Conservation (phyloP, 2,329 filamentous ascomycete genomes). For the Epichloe brachyelytri region DNA sequence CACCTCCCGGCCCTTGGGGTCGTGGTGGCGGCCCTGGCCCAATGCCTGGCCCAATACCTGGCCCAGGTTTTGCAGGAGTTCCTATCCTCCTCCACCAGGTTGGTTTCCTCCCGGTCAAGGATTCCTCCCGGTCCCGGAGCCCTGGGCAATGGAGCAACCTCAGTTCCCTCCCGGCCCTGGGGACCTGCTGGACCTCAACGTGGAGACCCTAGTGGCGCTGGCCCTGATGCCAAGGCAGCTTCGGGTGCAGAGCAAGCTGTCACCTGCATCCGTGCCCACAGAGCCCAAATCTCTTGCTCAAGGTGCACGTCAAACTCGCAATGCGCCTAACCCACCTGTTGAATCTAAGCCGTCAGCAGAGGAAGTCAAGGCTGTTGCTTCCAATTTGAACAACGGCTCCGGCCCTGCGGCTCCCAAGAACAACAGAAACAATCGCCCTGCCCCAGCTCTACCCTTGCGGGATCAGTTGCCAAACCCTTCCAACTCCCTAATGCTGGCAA, state of each 20-base stretch:
- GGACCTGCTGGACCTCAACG: slow-evolving; percentile 39
- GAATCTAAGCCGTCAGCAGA: slow-evolving; percentile 53
- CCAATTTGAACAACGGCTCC: slow-evolving; percentile 25
- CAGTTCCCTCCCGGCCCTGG: slow-evolving; percentile 45
- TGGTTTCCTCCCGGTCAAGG: slow-evolving; percentile 72
- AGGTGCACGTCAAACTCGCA: slow-evolving; percentile 30
- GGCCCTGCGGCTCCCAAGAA: slow-evolving; percentile 23
- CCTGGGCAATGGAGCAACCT: slow-evolving; percentile 42
- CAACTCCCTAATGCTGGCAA: slow-evolving; percentile 18
- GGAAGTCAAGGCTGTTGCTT: slow-evolving; percentile 31
- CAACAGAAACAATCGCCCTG: slow-evolving; percentile 34
- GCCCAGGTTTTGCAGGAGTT: slow-evolving; percentile 53
- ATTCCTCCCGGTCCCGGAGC: slow-evolving; percentile 36
- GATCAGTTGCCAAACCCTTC: slow-evolving; percentile 27
- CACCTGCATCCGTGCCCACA: slow-evolving; percentile 31
- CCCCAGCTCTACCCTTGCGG: slow-evolving; percentile 54
- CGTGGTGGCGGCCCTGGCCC: slow-evolving; percentile 41
- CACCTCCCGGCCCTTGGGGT: slow-evolving; percentile 42
- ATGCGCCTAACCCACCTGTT: slow-evolving; percentile 49
- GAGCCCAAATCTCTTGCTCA: slow-evolving; percentile 42
- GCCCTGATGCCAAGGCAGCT: slow-evolving; percentile 32
- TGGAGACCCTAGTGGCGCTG: slow-evolving; percentile 33
- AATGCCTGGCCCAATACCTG: slow-evolving; percentile 30
- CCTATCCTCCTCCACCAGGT: slow-evolving; percentile 62
- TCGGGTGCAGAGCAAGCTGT: slow-evolving; percentile 34